phyloP scores from a whole-genome alignment of 2,329 filamentous ascomycete genomes.

The Fusarium sp. region DNA sequence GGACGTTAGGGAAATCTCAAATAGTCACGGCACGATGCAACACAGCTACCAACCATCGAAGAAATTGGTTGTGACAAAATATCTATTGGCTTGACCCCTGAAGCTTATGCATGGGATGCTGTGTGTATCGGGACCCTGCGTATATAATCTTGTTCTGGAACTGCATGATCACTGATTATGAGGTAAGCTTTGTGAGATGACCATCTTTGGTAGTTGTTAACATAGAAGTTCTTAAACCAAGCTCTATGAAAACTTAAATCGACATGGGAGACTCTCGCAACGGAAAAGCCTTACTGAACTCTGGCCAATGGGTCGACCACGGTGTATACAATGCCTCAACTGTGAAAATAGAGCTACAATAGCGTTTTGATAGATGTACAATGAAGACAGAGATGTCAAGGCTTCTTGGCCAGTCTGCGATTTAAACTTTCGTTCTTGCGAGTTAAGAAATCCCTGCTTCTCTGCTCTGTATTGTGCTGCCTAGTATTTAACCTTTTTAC shows the following conservation, averaged over 20 bases:
- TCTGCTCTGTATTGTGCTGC: neutral
- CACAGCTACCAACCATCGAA: neutral
- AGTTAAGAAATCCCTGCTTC: neutral
- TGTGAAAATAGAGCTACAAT: neutral
- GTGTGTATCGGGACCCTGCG: neutral
- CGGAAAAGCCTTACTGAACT: rapidly evolving
- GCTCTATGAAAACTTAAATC: neutral
- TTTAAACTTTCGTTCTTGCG: neutral
- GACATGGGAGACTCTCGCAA: neutral
- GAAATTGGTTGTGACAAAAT: neutral
- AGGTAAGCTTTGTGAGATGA: neutral
- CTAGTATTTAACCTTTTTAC: neutral
- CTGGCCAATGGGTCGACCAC: neutral
- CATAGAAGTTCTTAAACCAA: neutral
- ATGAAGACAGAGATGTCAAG: neutral
- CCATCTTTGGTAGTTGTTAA: neutral
- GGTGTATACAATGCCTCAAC: neutral
- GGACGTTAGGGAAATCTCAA: rapidly evolving
- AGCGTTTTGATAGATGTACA: neutral
- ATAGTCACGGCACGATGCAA: neutral
- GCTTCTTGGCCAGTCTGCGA: neutral
- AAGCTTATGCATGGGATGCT: rapidly evolving
- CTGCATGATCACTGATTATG: neutral
- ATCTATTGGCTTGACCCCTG: neutral
- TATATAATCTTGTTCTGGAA: neutral